Evolutionary conservation across 208 protist genomes (phyloP).

Genomic region (Leishmania braziliensis): DNA sequence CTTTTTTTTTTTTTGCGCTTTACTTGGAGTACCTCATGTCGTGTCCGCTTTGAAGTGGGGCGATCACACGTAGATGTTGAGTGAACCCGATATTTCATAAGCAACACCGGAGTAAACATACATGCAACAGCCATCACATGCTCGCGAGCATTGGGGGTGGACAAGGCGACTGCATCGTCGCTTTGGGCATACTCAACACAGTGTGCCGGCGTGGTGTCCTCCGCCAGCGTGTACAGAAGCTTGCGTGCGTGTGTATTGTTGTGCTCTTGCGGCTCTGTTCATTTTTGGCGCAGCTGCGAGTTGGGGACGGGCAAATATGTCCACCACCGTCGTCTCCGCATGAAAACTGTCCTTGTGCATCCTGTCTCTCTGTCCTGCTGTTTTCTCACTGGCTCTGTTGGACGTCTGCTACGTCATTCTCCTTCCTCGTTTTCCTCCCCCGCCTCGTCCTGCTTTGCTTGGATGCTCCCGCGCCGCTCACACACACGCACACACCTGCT

Average conservation of each 20-base stretch:
- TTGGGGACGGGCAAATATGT: background rate
- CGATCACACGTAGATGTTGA: background rate
- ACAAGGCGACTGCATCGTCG: background rate
- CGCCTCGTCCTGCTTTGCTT: background rate
- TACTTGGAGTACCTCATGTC: conserved; percentile 1
- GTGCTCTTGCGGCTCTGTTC: background rate
- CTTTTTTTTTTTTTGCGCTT: conserved; percentile 24
- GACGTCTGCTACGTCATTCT: background rate
- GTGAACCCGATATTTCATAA: background rate
- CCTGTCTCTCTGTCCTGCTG: background rate
- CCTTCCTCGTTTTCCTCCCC: background rate
- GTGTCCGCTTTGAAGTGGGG: background rate
- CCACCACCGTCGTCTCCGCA: background rate
- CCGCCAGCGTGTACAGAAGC: background rate
- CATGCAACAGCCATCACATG: background rate
- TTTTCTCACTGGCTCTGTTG: background rate
- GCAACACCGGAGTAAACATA: background rate
- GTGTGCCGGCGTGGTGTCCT: background rate
- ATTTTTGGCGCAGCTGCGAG: background rate
- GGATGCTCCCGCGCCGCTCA: background rate
- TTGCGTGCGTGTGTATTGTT: background rate
- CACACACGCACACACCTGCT: background rate
- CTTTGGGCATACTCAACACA: too few relatives aligned
- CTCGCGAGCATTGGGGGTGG: background rate
- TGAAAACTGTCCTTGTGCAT: background rate